A percentile compares a stretch with the other conserved stretches of the same genome.
phyloP scores from a whole-genome alignment of 2,329 filamentous ascomycete genomes.

The Fusarium hainanense region DNA sequence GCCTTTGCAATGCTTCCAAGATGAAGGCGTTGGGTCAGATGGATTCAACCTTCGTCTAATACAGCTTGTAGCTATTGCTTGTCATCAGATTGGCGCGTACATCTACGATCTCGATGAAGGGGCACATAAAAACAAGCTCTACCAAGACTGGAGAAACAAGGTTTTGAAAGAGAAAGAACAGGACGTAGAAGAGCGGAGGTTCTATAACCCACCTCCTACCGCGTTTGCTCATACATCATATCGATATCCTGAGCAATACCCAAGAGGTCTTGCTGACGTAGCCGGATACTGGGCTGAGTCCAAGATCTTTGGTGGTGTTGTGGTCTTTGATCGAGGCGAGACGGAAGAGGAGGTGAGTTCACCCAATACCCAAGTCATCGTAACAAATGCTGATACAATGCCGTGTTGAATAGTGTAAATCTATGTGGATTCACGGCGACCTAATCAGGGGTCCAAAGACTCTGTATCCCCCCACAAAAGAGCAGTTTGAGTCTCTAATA shows the following conservation, averaged over 20 bases:
- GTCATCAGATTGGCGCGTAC: conserved; percentile 27
- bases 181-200: neutral
- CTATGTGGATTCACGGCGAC: conserved; percentile 25
- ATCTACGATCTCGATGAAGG: conserved; percentile 18
- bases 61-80: conserved; percentile 7
- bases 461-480: conserved; percentile 19
- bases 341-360: conserved; percentile 6
- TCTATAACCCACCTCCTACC: neutral
- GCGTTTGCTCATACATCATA: conserved; percentile 19
- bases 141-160: conserved; percentile 4
- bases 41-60: conserved; percentile 1
- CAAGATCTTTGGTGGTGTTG: conserved; percentile 15
- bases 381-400: fast-evolving
- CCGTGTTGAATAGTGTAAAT: neutral
- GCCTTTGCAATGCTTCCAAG: neutral
- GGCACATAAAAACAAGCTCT: conserved; percentile 9
- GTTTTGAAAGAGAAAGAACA: neutral
- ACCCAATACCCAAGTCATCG: fast-evolving
- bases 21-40: neutral
- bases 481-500: conserved; percentile 8
- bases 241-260: conserved; percentile 15
- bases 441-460: neutral
- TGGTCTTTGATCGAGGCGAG: conserved; percentile 23
- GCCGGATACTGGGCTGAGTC: conserved; percentile 29
- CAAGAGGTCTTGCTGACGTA: conserved; percentile 4